Percentiles rank a stretch among this genome's conserved stretches.
phyloP scores from a whole-genome alignment of 1,284 basidiomycete species.

The Tilletia horrida region DNA sequence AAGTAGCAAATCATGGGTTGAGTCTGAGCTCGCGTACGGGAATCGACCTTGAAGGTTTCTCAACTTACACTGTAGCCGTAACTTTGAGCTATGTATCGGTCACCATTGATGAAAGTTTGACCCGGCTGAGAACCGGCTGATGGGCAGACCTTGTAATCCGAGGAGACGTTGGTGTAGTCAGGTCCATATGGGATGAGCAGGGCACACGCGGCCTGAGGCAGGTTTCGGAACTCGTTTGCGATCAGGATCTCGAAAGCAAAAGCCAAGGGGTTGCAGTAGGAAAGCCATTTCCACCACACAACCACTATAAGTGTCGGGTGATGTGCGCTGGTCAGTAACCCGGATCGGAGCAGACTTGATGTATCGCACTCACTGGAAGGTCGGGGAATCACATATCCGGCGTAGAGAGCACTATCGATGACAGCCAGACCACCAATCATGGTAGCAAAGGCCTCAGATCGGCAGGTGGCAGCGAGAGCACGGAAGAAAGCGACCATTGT shows the following conservation, averaged over 20 bases:
- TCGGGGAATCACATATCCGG: slow-evolving; percentile 45
- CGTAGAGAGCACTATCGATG: slow-evolving; percentile 39
- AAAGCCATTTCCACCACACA: slow-evolving; percentile 48
- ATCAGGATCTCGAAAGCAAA: slow-evolving; percentile 46
- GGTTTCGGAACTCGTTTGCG: slow-evolving; percentile 43
- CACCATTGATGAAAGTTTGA: slow-evolving; percentile 27
- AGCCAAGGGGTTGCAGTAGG: slow-evolving; percentile 45
- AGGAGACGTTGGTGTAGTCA: slow-evolving; percentile 25
- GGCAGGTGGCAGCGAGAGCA: slow-evolving; percentile 30
- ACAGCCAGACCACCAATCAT: slow-evolving; percentile 41
- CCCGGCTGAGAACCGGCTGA: slow-evolving; percentile 36
- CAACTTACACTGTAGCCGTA: slow-evolving; percentile 32
- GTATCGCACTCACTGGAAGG: slow-evolving; percentile 22
- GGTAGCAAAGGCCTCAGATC: slow-evolving; percentile 35
- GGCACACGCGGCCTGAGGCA: slow-evolving; percentile 32
- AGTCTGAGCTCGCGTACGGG: neutral
- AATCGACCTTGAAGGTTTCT: neutral
- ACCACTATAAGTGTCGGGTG: slow-evolving; percentile 32
- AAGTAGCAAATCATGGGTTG: too few species aligned
- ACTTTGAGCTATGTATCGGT: slow-evolving; percentile 27
- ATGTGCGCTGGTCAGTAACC: neutral
- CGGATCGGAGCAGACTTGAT: neutral
- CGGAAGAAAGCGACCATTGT: slow-evolving; percentile 49
- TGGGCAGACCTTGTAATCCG: slow-evolving; percentile 40
- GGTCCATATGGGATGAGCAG: slow-evolving; percentile 32